phyloP scores from a whole-genome alignment of 768 basidiomycete genomes.

The Baorangia bicolor region DNA sequence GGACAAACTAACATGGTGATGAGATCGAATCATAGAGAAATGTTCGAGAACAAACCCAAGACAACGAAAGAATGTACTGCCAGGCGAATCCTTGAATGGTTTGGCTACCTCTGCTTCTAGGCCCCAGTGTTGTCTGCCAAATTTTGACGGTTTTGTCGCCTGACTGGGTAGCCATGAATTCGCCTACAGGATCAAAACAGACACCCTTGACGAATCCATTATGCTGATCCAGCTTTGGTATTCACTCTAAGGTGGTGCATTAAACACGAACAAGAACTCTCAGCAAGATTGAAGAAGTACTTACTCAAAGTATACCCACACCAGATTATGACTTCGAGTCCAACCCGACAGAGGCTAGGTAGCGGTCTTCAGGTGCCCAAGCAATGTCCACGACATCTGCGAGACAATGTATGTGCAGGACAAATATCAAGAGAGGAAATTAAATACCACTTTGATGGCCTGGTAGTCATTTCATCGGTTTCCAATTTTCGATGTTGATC shows the following conservation, averaged over 20 bases:
- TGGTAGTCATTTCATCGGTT: constrained; percentile 83
- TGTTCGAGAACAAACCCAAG: constrained; percentile 58
- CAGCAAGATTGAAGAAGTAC: constrained; percentile 13
- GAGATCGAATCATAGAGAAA: background rate
- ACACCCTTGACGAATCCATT: constrained; percentile 98
- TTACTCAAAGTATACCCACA: too few species aligned
- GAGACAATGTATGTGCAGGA: background rate
- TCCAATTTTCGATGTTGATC: constrained; percentile 97
- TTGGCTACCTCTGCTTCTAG: constrained; percentile 81
- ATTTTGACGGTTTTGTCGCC: constrained; percentile 96
- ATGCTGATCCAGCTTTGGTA: too few species aligned
- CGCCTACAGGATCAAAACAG: constrained; percentile 99
- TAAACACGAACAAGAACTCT: background rate
- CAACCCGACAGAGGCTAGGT: constrained; percentile 88
- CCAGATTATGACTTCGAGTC: constrained; percentile 93
- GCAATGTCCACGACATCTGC: too few species aligned
- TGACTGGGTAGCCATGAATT: constrained; percentile 95
- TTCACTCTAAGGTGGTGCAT: too few species aligned
- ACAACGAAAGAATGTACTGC: constrained; percentile 90
- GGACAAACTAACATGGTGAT: constrained; percentile 70
- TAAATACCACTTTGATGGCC: constrained; percentile 89
- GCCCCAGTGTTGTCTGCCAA: constrained; percentile 92
- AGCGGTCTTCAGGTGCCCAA: constrained; percentile 93
- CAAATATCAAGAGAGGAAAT: background rate
- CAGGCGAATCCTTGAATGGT: constrained; percentile 91